phyloP scores from a whole-genome alignment of 129 eudicot genomes.

The Pseudognaphalium luteoalbum region DNA sequence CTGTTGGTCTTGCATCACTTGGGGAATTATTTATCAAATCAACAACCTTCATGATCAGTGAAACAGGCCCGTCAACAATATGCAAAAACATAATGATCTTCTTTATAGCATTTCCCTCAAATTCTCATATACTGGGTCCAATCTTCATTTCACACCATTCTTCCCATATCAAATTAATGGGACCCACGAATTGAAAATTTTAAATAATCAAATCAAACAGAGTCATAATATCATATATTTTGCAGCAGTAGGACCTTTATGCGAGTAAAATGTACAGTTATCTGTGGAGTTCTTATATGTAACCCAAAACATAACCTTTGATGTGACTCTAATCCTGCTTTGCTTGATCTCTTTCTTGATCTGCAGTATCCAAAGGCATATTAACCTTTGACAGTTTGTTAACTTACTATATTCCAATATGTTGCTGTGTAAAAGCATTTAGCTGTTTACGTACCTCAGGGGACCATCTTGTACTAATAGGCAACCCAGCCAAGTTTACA shows the following conservation, averaged over 20 bases:
- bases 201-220: background rate
- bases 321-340: conserved; percentile 87
- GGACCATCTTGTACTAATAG: conserved; percentile 99
- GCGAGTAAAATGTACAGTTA: conserved; percentile 6
- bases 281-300: background rate
- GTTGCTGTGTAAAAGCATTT: background rate
- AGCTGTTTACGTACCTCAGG: conserved; percentile 59
- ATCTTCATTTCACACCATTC: background rate
- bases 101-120: background rate
- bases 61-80: conserved; percentile 15
- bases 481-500: conserved; percentile 92
- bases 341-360: conserved; percentile 89
- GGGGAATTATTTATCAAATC: conserved; percentile 64
- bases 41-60: conserved; percentile 60
- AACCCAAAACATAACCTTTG: conserved; percentile 57
- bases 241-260: conserved; percentile 6
- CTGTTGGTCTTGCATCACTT: conserved; percentile 63
- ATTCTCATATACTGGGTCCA: conserved; percentile 8
- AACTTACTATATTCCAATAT: background rate
- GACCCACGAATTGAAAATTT: background rate
- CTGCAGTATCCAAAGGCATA: conserved; percentile 46
- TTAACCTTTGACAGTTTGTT: background rate
- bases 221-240: conserved; percentile 2
- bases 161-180: background rate
- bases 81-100: background rate